Evolutionary conservation across 768 basidiomycete genomes (phyloP).

Genomic region (Suillus alpinus): DNA sequence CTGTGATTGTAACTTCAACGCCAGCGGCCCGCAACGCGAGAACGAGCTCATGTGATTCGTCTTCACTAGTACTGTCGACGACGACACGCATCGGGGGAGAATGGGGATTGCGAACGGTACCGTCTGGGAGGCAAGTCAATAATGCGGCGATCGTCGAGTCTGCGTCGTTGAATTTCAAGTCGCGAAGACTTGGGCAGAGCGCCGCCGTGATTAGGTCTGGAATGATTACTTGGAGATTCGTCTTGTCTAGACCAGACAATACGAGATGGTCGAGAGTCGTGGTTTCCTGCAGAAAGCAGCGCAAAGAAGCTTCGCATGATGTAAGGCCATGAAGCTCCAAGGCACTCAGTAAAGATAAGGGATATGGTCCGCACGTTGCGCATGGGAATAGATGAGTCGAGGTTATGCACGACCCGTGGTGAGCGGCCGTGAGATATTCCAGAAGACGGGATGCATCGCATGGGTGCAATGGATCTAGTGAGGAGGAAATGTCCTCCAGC

Average conservation of each 20-base stretch:
- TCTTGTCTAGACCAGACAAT: not conserved
- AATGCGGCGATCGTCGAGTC: not conserved
- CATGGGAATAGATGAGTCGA: slow-evolving; percentile 4
- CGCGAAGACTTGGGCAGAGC: not conserved
- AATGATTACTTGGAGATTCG: not conserved
- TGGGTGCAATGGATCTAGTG: slow-evolving; percentile 30
- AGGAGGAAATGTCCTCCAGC: slow-evolving; percentile 46
- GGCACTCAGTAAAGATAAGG: slow-evolving; percentile 5
- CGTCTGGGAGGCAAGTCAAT: not conserved
- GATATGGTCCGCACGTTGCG: slow-evolving; percentile 6
- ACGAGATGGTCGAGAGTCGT: not conserved
- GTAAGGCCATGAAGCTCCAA: slow-evolving; percentile 4
- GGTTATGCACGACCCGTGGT: slow-evolving; percentile 1
- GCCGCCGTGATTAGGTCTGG: not conserved
- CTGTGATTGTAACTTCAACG: not conserved
- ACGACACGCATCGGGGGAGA: not conserved
- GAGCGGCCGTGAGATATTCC: slow-evolving; percentile 26
- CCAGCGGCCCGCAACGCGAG: not conserved
- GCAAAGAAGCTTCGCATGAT: slow-evolving; percentile 5
- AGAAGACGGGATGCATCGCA: slow-evolving; percentile 39
- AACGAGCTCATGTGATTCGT: not conserved
- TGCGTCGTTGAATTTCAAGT: not conserved
- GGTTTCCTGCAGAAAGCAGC: slow-evolving; percentile 5
- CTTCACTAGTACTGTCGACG: not conserved
- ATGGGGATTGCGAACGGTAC: not conserved